Percentiles rank a stretch among this genome's conserved stretches.
phyloP scores from a whole-genome alignment of 2,329 filamentous ascomycete genomes.

The Tolypocladium sp. region DNA sequence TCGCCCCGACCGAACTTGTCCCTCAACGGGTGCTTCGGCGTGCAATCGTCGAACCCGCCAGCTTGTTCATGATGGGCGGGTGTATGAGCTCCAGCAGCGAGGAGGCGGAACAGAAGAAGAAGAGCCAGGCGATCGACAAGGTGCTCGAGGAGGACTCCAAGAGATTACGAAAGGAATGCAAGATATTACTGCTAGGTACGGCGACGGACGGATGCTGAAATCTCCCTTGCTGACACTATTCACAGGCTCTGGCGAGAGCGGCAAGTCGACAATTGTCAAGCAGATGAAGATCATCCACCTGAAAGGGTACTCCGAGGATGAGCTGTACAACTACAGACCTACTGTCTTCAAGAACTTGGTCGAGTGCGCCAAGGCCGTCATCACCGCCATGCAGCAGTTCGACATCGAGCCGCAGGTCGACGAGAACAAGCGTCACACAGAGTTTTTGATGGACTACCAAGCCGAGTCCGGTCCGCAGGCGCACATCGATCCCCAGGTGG shows the following conservation, averaged over 20 bases:
- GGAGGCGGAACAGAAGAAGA: conserved; percentile 88
- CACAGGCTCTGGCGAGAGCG: conserved; percentile 93
- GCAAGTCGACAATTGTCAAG: conserved; percentile 98
- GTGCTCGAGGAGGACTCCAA: conserved; percentile 90
- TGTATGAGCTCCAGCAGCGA: conserved; percentile 87
- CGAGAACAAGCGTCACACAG: conserved; percentile 63
- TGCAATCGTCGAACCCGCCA: conserved; percentile 4
- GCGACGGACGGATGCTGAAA: not conserved
- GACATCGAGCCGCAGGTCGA: conserved; percentile 68
- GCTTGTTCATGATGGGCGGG: conserved; percentile 62
- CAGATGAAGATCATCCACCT: conserved; percentile 99
- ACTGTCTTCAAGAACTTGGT: conserved; percentile 98
- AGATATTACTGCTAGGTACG: conserved; percentile 86
- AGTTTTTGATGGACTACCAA: conserved; percentile 78
- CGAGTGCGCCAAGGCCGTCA: conserved; percentile 91
- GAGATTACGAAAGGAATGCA: conserved; percentile 92
- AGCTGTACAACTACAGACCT: conserved; percentile 85
- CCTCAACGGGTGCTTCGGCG: not conserved
- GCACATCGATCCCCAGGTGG: conserved; percentile 71
- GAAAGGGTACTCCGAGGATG: conserved; percentile 91
- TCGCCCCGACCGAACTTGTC: not conserved
- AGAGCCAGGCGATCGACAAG: conserved; percentile 91
- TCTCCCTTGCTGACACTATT: conserved; percentile 7
- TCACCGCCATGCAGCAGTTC: conserved; percentile 87
- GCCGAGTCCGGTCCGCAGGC: conserved; percentile 86